Base-by-base conservation (phyloP, 495 filamentous ascomycete species). In the Talaromyces nanjingensis region DNA sequence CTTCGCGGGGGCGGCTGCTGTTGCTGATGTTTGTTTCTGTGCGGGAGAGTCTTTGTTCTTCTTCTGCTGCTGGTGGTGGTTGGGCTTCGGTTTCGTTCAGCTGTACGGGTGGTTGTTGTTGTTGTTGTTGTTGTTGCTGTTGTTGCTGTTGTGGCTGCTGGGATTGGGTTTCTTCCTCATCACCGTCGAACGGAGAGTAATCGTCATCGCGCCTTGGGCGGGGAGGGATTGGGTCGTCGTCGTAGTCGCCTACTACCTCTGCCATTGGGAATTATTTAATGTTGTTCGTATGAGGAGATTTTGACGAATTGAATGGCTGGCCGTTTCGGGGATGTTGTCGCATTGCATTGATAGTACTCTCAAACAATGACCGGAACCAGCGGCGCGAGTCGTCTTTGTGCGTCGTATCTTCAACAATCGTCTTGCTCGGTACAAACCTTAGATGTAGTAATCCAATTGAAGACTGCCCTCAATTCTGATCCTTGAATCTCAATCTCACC, bases 1-100 rank as follows among this genome's bases (percentile, higher is more conserved):
- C 67, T 54, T 78, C 76, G 7, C 63, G 68, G 2, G 73, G 64
- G 25, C 63, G 59, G 8, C 61, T 39, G 53, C 9, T 16, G 33
- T 3, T 59, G 29, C 55, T 64, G 14, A 12, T 42, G 3, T 29
- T 42, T 14, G 59, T 63, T 63, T 22, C 47, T 63, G 11, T 45
- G n/a, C 24, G 27, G 47, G 42, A 12, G 22, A 49, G 60, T 8
- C 37, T 6, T 62, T 52, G 45, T 22, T 52, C 42, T 22, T 53
- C 12, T 37, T 47, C 16, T 52, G 34, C 33, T 37, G 8, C 33
- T 37, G 8, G 9, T 11, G 33, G 12, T 8, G 11, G 57, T 56
- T 16, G 12, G 1, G 20, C 53, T 56, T 9, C 25, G 18, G 1
- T 16, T 29, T n/a, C n/a, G n/a, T n/a, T n/a, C n/a, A 16, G 1